Evolutionary conservation across 495 filamentous ascomycete species (phyloP).

Genomic region (Hypoxylon trugodes): DNA sequence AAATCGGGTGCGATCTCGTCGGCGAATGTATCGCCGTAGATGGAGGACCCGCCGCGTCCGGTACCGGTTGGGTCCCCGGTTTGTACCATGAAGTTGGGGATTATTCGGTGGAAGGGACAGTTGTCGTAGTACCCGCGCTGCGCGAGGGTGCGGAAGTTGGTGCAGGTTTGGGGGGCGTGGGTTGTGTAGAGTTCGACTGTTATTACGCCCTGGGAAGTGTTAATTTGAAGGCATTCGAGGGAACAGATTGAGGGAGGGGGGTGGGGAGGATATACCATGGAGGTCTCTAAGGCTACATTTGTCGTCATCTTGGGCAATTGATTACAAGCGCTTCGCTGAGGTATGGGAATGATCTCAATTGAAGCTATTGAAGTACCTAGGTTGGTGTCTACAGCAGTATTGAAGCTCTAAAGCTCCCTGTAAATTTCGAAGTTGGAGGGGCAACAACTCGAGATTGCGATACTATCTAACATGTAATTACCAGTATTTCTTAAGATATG

Average conservation of each 20-base stretch:
- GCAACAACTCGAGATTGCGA: slow-evolving; percentile 9
- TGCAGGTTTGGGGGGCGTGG: slow-evolving; percentile 71
- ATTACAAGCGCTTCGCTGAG: too few relatives aligned
- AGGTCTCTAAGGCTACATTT: slow-evolving; percentile 79
- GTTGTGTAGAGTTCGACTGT: slow-evolving; percentile 83
- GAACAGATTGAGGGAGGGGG: slow-evolving; percentile 18
- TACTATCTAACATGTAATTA: slow-evolving; percentile 9
- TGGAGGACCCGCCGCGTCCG: slow-evolving; percentile 85
- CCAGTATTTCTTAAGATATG: background rate
- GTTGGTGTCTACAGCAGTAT: background rate
- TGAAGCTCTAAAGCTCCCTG: slow-evolving; percentile 5
- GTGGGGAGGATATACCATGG: slow-evolving; percentile 67
- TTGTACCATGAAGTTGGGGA: slow-evolving; percentile 97
- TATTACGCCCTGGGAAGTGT: slow-evolving; percentile 70
- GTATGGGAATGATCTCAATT: background rate
- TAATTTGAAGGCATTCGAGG: slow-evolving; percentile 26
- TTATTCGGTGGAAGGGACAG: slow-evolving; percentile 91
- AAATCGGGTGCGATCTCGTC: slow-evolving; percentile 82
- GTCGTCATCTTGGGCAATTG: slow-evolving; percentile 68
- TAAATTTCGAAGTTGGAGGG: slow-evolving; percentile 24
- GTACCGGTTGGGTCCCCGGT: slow-evolving; percentile 96
- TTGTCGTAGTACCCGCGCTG: slow-evolving; percentile 85
- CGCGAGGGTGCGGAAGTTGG: slow-evolving; percentile 84
- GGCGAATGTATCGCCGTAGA: slow-evolving; percentile 94
- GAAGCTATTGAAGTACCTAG: slow-evolving; percentile 20